phyloP scores from a whole-genome alignment of 306 rosid genomes.

The Hippophae tibetana region DNA sequence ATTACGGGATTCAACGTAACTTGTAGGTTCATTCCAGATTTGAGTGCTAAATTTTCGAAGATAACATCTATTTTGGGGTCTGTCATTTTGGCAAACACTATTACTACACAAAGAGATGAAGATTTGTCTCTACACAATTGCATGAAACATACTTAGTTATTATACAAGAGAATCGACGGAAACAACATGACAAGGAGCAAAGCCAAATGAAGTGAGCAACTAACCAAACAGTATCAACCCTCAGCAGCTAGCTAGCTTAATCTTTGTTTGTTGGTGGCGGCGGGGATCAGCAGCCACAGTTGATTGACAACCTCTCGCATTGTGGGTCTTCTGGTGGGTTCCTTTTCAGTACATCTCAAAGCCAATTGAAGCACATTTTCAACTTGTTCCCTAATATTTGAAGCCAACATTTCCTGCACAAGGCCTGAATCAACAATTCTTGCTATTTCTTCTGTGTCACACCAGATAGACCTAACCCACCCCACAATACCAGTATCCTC shows the following conservation, averaged over 20 bases:
- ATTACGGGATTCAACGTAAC: too few species aligned
- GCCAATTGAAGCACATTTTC: slow-evolving; percentile 39
- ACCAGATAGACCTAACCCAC: slow-evolving; percentile 55
- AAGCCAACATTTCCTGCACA: slow-evolving; percentile 31
- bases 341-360: slow-evolving; percentile 49
- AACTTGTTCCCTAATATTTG: slow-evolving; percentile 32
- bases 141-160: too few species aligned
- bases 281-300: slow-evolving; percentile 26
- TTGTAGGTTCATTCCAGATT: too few species aligned
- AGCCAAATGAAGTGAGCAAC: too few species aligned
- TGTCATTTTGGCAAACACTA: too few species aligned
- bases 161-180: too few species aligned
- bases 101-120: too few species aligned
- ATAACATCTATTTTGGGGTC: too few species aligned
- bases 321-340: slow-evolving; percentile 48
- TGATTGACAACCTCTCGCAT: slow-evolving; percentile 47
- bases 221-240: too few species aligned
- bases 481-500: slow-evolving; percentile 33
- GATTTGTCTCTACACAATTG: too few species aligned
- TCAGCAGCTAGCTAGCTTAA: neutral
- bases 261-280: neutral
- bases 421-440: slow-evolving; percentile 50
- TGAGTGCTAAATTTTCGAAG: too few species aligned
- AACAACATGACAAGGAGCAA: too few species aligned
- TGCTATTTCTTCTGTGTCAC: slow-evolving; percentile 23